Percentiles rank a stretch among this genome's conserved stretches.
phyloP scores from a whole-genome alignment of 192 early-diverging fungal species.

The Mortierella alpina region DNA sequence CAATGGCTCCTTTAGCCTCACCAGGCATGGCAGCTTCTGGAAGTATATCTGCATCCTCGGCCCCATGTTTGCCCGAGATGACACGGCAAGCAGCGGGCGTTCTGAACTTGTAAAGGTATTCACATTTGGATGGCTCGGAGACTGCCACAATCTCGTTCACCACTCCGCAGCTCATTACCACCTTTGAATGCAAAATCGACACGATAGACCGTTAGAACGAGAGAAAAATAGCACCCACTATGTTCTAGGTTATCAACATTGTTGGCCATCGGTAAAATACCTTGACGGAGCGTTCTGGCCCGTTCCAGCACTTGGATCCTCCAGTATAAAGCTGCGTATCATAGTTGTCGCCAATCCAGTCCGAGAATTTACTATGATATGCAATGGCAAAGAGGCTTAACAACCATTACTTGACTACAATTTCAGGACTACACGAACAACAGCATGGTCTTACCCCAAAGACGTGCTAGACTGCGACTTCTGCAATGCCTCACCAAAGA shows the following conservation, averaged over 20 bases:
- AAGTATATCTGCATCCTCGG: neutral
- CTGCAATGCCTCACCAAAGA: slow-evolving; percentile 84
- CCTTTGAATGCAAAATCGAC: slow-evolving; percentile 6
- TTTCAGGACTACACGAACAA: neutral
- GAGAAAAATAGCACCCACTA: neutral
- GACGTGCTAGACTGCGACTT: slow-evolving; percentile 75
- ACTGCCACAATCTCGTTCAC: slow-evolving; percentile 78
- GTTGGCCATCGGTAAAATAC: slow-evolving; percentile 38
- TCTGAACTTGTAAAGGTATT: slow-evolving; percentile 83
- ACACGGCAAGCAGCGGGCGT: slow-evolving; percentile 85
- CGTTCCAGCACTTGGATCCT: slow-evolving; percentile 96
- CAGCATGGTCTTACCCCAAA: slow-evolving; percentile 58
- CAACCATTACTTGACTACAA: neutral
- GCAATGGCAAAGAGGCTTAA: slow-evolving; percentile 2
- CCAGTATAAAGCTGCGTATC: slow-evolving; percentile 72
- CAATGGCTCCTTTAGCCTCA: neutral
- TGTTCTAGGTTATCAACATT: neutral
- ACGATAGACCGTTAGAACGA: neutral
- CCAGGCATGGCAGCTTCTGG: slow-evolving; percentile 5
- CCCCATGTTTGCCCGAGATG: neutral
- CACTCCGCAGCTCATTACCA: slow-evolving; percentile 69
- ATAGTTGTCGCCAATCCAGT: slow-evolving; percentile 67
- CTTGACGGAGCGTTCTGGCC: slow-evolving; percentile 85
- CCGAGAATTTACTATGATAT: slow-evolving; percentile 55
- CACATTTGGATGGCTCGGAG: slow-evolving; percentile 93